These are phyloP conservation scores for Sugiyamaella valdiviana DNA, from an alignment of 805 yeast species.

Conservation along the genomic window DNA sequence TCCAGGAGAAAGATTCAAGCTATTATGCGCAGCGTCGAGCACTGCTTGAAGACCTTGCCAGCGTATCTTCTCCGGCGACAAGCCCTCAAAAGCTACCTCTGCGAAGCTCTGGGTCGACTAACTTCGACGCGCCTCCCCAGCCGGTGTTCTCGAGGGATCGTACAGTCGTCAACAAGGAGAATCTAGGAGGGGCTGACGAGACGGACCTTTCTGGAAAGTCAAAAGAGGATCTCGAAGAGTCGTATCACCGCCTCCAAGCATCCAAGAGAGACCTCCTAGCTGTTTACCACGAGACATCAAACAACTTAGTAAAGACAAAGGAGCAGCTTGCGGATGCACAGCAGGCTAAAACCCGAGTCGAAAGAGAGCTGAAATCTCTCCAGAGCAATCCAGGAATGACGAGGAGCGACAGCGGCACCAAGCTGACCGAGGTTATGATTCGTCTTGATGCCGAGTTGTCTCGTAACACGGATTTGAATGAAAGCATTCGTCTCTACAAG, in stretches of 20 bases:
- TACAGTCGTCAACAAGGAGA: constrained; percentile 15
- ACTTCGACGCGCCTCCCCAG: neutral
- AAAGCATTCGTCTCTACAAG: constrained; percentile 56
- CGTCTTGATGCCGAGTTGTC: constrained; percentile 50
- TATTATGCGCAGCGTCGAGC: constrained; percentile 20
- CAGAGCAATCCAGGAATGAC: neutral
- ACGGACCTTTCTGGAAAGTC: constrained; percentile 9
- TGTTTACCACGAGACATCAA: constrained; percentile 26
- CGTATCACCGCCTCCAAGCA: constrained; percentile 12
- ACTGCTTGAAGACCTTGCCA: constrained; percentile 18
- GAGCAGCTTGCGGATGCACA: constrained; percentile 23
- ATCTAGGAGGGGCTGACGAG: constrained; percentile 3
- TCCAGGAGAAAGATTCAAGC: constrained; percentile 21
- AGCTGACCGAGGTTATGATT: constrained; percentile 30
- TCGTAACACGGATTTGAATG: constrained; percentile 51
- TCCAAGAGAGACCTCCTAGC: constrained; percentile 21
- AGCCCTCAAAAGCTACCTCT: constrained; percentile 17
- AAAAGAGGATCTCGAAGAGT: constrained; percentile 17
- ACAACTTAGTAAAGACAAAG: constrained; percentile 20
- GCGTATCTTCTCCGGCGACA: constrained; percentile 12
- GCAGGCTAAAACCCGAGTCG: constrained; percentile 19
- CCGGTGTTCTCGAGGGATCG: constrained; percentile 3
- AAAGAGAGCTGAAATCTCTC: constrained; percentile 10
- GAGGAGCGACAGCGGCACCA: neutral
- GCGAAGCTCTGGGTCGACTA: constrained; percentile 5